phyloP scores from a whole-genome alignment of 2,329 filamentous ascomycete genomes.

The Trichoderma hamatum region DNA sequence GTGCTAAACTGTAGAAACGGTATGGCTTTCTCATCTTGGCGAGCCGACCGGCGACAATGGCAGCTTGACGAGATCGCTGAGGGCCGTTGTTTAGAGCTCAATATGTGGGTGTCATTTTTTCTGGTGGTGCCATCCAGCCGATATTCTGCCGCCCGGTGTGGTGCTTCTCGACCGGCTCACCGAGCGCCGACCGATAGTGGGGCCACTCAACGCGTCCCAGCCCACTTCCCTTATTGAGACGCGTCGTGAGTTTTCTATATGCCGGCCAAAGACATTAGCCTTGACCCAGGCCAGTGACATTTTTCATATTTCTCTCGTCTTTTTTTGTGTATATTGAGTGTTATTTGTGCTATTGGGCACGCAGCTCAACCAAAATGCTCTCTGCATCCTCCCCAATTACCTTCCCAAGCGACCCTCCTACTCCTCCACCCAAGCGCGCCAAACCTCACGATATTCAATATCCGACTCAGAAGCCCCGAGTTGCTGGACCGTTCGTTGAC shows the following conservation, averaged over 20 bases:
- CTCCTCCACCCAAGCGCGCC: constrained; percentile 41
- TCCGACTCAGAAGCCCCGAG: constrained; percentile 41
- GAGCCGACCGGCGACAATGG: constrained; percentile 32
- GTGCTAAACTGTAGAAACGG: constrained; percentile 68
- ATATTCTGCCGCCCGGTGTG: constrained; percentile 7
- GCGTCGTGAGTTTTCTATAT: constrained; percentile 25
- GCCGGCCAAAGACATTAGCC: background rate
- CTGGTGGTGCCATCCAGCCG: constrained; percentile 20
- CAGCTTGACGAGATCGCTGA: constrained; percentile 23
- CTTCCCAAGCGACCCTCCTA: constrained; percentile 56
- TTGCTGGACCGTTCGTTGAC: constrained; percentile 46
- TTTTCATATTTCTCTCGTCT: background rate
- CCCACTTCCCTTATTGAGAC: constrained; percentile 25
- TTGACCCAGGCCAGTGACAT: background rate
- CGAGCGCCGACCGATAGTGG: constrained; percentile 16
- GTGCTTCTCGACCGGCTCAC: background rate
- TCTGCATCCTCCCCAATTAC: constrained; percentile 61
- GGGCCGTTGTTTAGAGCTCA: constrained; percentile 20
- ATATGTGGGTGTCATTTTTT: constrained; percentile 26
- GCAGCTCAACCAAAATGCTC: constrained; percentile 50
- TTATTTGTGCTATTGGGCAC: background rate
- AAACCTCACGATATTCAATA: constrained; percentile 41
- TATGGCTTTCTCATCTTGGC: constrained; percentile 57
- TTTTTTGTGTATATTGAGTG: background rate
- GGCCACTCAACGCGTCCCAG: constrained; percentile 36